Conservation (phyloP, 2,329 filamentous ascomycete genomes). For the Cladosporium oxysporum region DNA sequence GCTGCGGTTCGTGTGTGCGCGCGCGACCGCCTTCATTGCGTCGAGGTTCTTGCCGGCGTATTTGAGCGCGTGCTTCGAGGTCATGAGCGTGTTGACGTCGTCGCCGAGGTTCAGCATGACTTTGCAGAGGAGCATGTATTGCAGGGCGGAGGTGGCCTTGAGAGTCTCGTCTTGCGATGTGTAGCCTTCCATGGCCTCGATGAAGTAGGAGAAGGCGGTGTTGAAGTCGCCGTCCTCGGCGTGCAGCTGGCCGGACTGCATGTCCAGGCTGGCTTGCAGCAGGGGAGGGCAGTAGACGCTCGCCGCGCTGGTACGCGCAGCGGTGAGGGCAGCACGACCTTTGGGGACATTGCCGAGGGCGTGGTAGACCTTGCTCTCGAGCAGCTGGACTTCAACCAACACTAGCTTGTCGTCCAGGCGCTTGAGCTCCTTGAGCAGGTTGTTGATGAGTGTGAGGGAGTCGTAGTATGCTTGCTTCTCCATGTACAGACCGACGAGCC, state of each 20-base stretch:
- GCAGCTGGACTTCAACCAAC: slow-evolving; percentile 93
- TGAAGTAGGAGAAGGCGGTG: slow-evolving; percentile 98
- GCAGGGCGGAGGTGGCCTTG: slow-evolving; percentile 93
- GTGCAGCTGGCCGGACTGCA: slow-evolving; percentile 99
- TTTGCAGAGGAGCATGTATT: slow-evolving; percentile 99
- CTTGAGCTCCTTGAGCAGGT: slow-evolving; percentile 93
- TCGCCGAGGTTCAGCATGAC: slow-evolving; percentile 98
- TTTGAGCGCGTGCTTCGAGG: slow-evolving; percentile 93
- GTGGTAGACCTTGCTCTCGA: slow-evolving; percentile 97
- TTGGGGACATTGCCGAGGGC: slow-evolving; percentile 95
- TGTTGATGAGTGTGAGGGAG: slow-evolving; percentile 93
- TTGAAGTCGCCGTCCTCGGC: slow-evolving; percentile 99
- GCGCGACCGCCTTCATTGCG: slow-evolving; percentile 98
- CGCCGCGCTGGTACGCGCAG: slow-evolving; percentile 89
- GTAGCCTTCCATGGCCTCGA: slow-evolving; percentile 97
- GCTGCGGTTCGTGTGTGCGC: slow-evolving; percentile 91
- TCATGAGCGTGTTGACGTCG: slow-evolving; percentile 93
- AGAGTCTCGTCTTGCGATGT: slow-evolving; percentile 83
- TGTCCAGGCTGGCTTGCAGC: slow-evolving; percentile 93
- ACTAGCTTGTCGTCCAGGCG: slow-evolving; percentile 98
- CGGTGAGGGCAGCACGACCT: slow-evolving; percentile 90
- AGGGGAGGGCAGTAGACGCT: slow-evolving; percentile 96
- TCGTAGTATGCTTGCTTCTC: slow-evolving; percentile 97
- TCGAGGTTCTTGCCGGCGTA: slow-evolving; percentile 95
- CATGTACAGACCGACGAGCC: slow-evolving; percentile 92